Conservation (phyloP, 495 filamentous ascomycete genomes). For the Neurospora tetrasperma region DNA sequence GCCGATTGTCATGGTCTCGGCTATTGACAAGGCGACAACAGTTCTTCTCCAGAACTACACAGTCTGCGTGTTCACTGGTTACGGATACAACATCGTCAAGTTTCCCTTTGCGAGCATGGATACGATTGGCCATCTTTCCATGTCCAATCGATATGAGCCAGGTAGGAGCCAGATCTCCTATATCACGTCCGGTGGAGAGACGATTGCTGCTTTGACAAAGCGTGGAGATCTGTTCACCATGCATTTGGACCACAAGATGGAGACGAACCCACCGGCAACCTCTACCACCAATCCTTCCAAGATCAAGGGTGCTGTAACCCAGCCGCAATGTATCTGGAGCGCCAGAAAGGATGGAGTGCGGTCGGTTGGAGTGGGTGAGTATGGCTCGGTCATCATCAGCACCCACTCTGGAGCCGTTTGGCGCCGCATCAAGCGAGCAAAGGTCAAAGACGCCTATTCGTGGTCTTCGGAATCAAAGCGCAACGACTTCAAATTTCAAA, state of each 20-base stretch:
- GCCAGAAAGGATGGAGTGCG: conserved; percentile 70
- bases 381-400: conserved; percentile 90
- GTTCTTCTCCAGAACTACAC: conserved; percentile 78
- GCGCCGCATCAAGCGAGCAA: conserved; percentile 69
- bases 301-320: conserved; percentile 64
- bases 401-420: conserved; percentile 88
- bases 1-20: conserved; percentile 67
- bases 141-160: conserved; percentile 55
- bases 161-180: conserved; percentile 55
- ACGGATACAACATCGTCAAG: conserved; percentile 76
- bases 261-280: conserved; percentile 45
- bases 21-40: conserved; percentile 83
- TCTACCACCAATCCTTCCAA: conserved; percentile 88
- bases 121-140: conserved; percentile 54
- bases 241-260: conserved; percentile 53
- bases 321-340: conserved; percentile 75
- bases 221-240: conserved; percentile 81
- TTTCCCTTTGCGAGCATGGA: conserved; percentile 65
- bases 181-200: conserved; percentile 76
- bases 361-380: conserved; percentile 81
- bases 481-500: conserved; percentile 89
- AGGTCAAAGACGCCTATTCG: conserved; percentile 60
- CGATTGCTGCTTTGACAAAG: conserved; percentile 74
- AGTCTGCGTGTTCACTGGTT: conserved; percentile 87
- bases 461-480: conserved; percentile 41